Conservation (phyloP, 805 yeast genomes). For the Spathaspora sp. region DNA sequence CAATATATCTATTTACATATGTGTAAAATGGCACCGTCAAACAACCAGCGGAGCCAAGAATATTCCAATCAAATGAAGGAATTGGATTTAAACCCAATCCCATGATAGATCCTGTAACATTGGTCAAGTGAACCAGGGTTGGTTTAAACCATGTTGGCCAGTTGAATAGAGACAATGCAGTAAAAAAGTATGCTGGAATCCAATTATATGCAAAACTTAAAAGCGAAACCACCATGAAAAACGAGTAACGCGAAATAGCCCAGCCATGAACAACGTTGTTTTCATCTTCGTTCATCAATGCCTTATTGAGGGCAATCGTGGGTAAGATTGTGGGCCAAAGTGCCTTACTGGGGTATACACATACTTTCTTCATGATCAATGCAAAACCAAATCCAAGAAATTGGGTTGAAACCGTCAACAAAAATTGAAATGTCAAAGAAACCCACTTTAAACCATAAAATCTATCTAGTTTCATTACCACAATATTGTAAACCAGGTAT, state of each 20-base stretch:
- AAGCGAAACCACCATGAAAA: slow-evolving; percentile 30
- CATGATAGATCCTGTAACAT: slow-evolving; percentile 31
- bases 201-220: slow-evolving; percentile 39
- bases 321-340: slow-evolving; percentile 45
- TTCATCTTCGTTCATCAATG: slow-evolving; percentile 31
- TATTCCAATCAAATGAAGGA: slow-evolving; percentile 44
- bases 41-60: slow-evolving; percentile 34
- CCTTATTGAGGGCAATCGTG: slow-evolving; percentile 39
- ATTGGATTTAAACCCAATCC: slow-evolving; percentile 42
- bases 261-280: slow-evolving; percentile 26
- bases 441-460: slow-evolving; percentile 44
- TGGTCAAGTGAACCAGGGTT: slow-evolving; percentile 35
- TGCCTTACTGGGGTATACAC: slow-evolving; percentile 39
- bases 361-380: slow-evolving; percentile 56
- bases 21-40: slow-evolving; percentile 42
- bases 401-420: slow-evolving; percentile 53
- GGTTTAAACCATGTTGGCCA: slow-evolving; percentile 46
- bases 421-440: slow-evolving; percentile 49
- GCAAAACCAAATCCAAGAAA: slow-evolving; percentile 68
- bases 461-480: slow-evolving; percentile 40
- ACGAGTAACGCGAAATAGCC: slow-evolving; percentile 39
- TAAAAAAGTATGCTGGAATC: slow-evolving; percentile 39
- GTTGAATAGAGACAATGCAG: slow-evolving; percentile 36
- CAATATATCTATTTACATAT: slow-evolving; percentile 37
- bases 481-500: slow-evolving; percentile 38